Percentiles rank a stretch among this genome's conserved stretches.
Evolutionary conservation across 78 protist genomes (phyloP).

Genomic region (Pigoraptor vietnamica): DNA sequence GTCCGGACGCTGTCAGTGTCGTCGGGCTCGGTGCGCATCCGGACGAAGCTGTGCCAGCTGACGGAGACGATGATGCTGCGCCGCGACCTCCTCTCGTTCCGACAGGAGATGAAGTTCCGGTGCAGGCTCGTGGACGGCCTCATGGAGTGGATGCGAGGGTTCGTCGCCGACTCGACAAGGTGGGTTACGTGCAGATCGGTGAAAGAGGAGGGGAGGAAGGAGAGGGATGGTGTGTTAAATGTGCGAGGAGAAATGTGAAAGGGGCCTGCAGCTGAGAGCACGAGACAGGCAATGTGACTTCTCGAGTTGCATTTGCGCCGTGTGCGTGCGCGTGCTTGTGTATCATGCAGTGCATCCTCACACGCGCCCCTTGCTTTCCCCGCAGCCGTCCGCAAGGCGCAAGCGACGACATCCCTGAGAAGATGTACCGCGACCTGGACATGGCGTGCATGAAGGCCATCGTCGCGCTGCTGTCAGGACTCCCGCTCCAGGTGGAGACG

Average conservation of each 20-base stretch:
- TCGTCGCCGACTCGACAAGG: background rate
- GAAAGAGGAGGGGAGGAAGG: too few relatives aligned
- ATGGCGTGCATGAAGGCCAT: conserved; percentile 36
- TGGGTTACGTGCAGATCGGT: too few relatives aligned
- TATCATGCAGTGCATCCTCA: too few relatives aligned
- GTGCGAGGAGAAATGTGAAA: too few relatives aligned
- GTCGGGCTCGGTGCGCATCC: conserved; percentile 15
- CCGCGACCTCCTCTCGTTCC: conserved; percentile 37
- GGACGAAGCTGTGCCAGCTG: conserved; percentile 43
- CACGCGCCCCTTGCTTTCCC: too few relatives aligned
- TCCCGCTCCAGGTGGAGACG: conserved; percentile 12
- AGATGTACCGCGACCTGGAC: conserved; percentile 41
- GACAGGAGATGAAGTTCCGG: conserved; percentile 43
- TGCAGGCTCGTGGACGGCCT: conserved; percentile 29
- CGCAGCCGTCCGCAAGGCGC: too few relatives aligned
- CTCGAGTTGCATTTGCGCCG: too few relatives aligned
- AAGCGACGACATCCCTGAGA: background rate
- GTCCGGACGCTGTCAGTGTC: conserved; percentile 19
- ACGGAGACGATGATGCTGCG: conserved; percentile 43
- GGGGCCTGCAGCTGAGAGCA: too few relatives aligned
- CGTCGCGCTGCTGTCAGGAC: conserved; percentile 30
- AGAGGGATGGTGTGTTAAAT: too few relatives aligned
- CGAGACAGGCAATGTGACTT: too few relatives aligned
- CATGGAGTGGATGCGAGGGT: conserved; percentile 48
- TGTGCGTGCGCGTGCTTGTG: too few relatives aligned